Evolutionary conservation across 2,329 filamentous ascomycete genomes (phyloP).

Genomic region (Penicillium fuscoglaucum): DNA sequence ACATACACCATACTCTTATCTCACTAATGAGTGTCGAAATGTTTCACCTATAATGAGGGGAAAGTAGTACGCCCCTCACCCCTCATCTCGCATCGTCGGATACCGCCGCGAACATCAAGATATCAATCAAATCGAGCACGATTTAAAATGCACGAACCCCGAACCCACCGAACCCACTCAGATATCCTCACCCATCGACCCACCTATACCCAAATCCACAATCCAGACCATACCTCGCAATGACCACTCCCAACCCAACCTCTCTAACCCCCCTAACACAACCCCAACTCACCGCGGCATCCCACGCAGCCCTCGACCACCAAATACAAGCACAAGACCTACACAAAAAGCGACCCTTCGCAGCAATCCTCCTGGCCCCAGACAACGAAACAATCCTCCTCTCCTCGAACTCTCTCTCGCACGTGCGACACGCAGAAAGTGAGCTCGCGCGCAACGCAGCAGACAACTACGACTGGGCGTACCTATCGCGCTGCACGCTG

Average conservation of each 20-base stretch:
- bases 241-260: background rate
- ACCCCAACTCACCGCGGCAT: constrained; percentile 43
- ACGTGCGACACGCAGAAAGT: constrained; percentile 56
- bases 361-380: constrained; percentile 50
- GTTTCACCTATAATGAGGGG: constrained; percentile 7
- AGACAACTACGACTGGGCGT: constrained; percentile 50
- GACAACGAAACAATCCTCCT: constrained; percentile 53
- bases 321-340: constrained; percentile 46
- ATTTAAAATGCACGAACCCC: background rate
- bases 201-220: background rate
- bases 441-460: constrained; percentile 53
- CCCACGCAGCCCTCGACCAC: constrained; percentile 43
- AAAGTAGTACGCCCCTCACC: constrained; percentile 7
- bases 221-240: background rate
- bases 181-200: background rate
- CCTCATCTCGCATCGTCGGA: constrained; percentile 14
- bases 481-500: constrained; percentile 52
- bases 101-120: constrained; percentile 13
- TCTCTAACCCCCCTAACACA: constrained; percentile 33
- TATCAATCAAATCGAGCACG: background rate
- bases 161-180: background rate
- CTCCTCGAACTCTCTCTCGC: constrained; percentile 53
- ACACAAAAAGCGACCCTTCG: constrained; percentile 53
- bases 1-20: background rate
- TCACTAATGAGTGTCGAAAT: background rate